Evolutionary conservation across 768 basidiomycete species (phyloP).

Genomic region (Leccinum disarticulatum): DNA sequence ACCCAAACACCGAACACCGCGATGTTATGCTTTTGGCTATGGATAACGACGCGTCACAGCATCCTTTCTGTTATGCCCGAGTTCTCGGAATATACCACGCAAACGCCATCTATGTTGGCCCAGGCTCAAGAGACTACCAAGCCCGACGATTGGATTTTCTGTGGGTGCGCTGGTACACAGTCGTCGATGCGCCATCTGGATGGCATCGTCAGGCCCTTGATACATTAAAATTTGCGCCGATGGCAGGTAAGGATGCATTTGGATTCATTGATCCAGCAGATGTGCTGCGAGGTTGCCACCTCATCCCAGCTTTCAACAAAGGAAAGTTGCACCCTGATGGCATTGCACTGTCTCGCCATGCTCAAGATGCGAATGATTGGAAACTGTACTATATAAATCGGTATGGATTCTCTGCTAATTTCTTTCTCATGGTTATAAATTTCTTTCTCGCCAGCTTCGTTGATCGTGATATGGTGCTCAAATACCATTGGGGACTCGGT

Average conservation of each 20-base stretch:
- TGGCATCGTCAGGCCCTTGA: neutral
- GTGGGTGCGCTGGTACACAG: neutral
- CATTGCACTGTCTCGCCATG: neutral
- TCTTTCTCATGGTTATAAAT: neutral
- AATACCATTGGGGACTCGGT: neutral
- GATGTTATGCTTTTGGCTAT: neutral
- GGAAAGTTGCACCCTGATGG: neutral
- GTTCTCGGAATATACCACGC: neutral
- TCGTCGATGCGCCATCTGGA: neutral
- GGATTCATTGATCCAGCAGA: neutral
- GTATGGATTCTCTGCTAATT: neutral
- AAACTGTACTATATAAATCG: neutral
- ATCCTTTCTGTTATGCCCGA: neutral
- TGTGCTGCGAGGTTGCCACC: neutral
- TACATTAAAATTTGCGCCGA: neutral
- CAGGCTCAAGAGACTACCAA: neutral
- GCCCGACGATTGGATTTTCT: neutral
- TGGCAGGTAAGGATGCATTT: neutral
- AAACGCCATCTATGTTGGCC: neutral
- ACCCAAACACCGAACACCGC: neutral
- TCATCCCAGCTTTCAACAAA: neutral
- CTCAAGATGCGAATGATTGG: neutral
- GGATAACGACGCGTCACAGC: neutral
- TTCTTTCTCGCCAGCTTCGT: neutral
- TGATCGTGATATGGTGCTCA: neutral